These are phyloP conservation scores for Hippophae gyantsensis DNA, from an alignment of 306 rosid species.

Conservation along the genomic window DNA sequence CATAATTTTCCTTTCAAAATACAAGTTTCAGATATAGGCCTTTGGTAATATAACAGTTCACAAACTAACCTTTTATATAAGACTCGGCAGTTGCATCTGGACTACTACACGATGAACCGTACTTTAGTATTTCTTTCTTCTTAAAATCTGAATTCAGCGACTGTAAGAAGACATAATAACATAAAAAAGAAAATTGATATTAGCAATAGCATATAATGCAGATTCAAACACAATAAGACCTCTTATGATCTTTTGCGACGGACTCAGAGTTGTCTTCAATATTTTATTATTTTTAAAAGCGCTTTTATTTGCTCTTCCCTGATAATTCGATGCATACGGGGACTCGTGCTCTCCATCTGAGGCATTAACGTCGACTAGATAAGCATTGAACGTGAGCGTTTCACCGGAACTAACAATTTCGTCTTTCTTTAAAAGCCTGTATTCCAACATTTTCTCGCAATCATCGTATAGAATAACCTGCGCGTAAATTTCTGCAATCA, in stretches of 20 bases:
- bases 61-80: conserved; percentile 42
- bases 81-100: conserved; percentile 32
- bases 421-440: conserved; percentile 54
- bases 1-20: no score
- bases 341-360: conserved; percentile 33
- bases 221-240: conserved; percentile 24
- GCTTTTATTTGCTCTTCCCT: conserved; percentile 14
- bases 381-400: conserved; percentile 34
- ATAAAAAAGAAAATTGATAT: neutral
- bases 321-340: conserved; percentile 23
- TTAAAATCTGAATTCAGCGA: conserved; percentile 54
- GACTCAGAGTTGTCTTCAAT: conserved; percentile 39
- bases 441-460: conserved; percentile 56
- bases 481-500: conserved; percentile 4
- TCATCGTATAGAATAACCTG: conserved; percentile 63
- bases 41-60: neutral
- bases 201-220: neutral
- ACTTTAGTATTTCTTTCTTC: conserved; percentile 62
- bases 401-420: conserved; percentile 50
- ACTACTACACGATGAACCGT: conserved; percentile 45
- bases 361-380: conserved; percentile 47
- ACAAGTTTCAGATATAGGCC: neutral
- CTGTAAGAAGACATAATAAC: neutral
- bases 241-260: conserved; percentile 66
- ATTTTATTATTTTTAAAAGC: conserved; percentile 10